Conservation (phyloP, 2,329 filamentous ascomycete species). For the Whalleya microplaca region DNA sequence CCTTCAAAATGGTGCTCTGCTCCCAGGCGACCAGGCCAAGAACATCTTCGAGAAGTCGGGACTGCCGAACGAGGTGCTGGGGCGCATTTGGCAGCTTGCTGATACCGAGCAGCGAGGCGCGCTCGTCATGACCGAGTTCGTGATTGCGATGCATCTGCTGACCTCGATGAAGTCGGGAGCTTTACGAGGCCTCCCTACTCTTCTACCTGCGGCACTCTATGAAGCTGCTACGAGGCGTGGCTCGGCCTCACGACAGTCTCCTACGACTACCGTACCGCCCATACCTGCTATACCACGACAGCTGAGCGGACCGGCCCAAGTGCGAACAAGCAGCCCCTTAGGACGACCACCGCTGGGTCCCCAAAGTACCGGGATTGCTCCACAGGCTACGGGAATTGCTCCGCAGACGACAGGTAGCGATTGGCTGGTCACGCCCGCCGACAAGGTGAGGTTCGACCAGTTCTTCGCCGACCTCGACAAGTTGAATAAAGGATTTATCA, state of each 20-base stretch:
- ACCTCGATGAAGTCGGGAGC: conserved; percentile 87
- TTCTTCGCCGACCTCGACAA: conserved; percentile 87
- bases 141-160: conserved; percentile 97
- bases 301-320: conserved; percentile 71
- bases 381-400: conserved; percentile 19
- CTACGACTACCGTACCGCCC: conserved; percentile 55
- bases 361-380: conserved; percentile 44
- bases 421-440: conserved; percentile 81
- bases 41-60: conserved; percentile 94
- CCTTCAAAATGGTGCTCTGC: conserved; percentile 69
- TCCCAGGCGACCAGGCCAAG: conserved; percentile 86
- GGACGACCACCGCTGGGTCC: conserved; percentile 53
- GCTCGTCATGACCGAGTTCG: conserved; percentile 87
- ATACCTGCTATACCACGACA: conserved; percentile 79
- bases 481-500: conserved; percentile 78
- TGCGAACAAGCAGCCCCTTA: conserved; percentile 64
- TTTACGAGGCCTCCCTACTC: conserved; percentile 76
- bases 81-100: conserved; percentile 94
- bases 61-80: conserved; percentile 85
- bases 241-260: conserved; percentile 52
- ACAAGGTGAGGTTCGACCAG: conserved; percentile 86
- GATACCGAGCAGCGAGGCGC: conserved; percentile 92
- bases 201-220: conserved; percentile 83
- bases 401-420: conserved; percentile 59
- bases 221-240: conserved; percentile 82